These are phyloP conservation scores for Cardamine resedifolia DNA, from an alignment of 345 rosid genomes.

Conservation along the genomic window DNA sequence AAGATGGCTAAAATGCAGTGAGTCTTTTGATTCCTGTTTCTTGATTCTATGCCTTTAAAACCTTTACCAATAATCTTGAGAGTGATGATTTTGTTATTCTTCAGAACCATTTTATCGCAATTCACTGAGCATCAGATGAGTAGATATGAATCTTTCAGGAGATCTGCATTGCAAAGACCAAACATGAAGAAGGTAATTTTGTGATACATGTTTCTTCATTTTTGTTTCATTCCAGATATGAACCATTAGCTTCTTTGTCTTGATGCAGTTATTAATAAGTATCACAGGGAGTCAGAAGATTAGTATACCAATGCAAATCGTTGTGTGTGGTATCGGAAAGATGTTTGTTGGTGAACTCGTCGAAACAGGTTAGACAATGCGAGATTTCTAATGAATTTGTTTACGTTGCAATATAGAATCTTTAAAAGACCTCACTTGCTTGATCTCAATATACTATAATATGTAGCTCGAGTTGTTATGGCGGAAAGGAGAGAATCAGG, in stretches of 20 bases:
- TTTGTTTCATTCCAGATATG: not conserved
- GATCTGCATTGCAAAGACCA: conserved; percentile 93
- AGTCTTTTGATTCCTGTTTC: conserved; percentile 14
- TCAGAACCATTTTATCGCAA: conserved; percentile 74
- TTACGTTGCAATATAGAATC: not conserved
- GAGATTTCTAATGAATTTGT: not conserved
- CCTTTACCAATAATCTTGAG: not conserved
- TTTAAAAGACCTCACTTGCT: not conserved
- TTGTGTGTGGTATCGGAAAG: conserved; percentile 88
- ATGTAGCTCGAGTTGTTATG: conserved; percentile 86
- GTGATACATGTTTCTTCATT: not conserved
- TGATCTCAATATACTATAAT: not conserved
- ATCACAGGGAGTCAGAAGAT: conserved; percentile 86
- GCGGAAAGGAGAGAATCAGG: conserved; percentile 87
- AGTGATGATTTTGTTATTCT: conserved; percentile 11
- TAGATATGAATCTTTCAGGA: conserved; percentile 86
- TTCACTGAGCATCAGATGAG: conserved; percentile 86
- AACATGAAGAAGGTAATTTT: conserved; percentile 77
- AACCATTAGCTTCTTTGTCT: not conserved
- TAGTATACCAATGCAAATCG: conserved; percentile 73
- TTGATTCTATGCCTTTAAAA: not conserved
- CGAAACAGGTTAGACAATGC: conserved; percentile 60
- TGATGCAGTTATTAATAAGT: conserved; percentile 65
- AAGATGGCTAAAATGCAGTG: conserved; percentile 95
- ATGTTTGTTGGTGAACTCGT: conserved; percentile 99